phyloP scores from a whole-genome alignment of 164 flowering plant species.

The Stephania cephalantha region DNA sequence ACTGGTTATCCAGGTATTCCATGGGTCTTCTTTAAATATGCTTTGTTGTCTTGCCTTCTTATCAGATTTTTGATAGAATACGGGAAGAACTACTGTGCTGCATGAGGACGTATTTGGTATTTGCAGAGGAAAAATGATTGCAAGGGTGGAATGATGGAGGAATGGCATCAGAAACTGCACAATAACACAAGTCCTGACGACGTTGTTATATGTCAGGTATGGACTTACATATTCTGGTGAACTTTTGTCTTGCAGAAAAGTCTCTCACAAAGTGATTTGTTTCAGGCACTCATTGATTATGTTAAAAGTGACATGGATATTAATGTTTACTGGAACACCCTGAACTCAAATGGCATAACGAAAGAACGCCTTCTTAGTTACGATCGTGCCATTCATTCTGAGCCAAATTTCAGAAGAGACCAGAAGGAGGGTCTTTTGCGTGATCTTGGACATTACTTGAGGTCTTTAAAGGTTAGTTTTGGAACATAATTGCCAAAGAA shows the following conservation, averaged over 20 bases:
- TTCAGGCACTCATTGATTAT: conserved; percentile 89
- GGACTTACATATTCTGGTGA: conserved; percentile 9
- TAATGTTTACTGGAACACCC: conserved; percentile 81
- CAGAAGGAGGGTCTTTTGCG: conserved; percentile 90
- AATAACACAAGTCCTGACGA: conserved; percentile 99
- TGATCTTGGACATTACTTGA: conserved; percentile 89
- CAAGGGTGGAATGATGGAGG: conserved; percentile 99
- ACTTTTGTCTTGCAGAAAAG: conserved; percentile 3
- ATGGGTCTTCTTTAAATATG: neutral
- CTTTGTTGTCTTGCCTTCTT: neutral
- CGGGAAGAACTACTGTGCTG: neutral
- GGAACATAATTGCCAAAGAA: neutral
- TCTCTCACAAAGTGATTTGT: conserved; percentile 8
- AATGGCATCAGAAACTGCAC: conserved; percentile 98
- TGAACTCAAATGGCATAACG: conserved; percentile 88
- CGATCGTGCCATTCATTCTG: conserved; percentile 91
- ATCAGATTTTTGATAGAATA: neutral
- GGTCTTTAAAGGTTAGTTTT: conserved; percentile 79
- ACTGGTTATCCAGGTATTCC: conserved; percentile 77
- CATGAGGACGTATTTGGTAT: conserved; percentile 4
- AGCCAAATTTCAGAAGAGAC: conserved; percentile 71
- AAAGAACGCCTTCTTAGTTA: conserved; percentile 95
- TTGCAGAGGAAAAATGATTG: conserved; percentile 89
- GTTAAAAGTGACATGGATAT: conserved; percentile 77
- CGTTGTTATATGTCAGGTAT: conserved; percentile 94